Evolutionary conservation across 1,284 basidiomycete species (phyloP), one percentile per base, ranked within the genome.

Genomic region (Trametes pubescens): DNA sequence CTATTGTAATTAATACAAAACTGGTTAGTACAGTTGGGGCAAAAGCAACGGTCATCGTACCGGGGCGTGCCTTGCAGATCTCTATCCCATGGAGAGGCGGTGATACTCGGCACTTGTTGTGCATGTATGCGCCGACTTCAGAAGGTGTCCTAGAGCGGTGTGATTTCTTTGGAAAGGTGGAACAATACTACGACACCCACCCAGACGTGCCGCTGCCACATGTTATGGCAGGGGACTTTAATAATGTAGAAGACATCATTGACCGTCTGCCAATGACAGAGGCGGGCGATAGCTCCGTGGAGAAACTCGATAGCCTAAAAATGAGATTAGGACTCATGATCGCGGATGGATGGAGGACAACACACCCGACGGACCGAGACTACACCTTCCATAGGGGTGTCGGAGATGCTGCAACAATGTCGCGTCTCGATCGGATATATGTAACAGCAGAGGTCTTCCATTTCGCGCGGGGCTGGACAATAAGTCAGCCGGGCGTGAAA

Each of bases 161-260:
- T 2, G n/a, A 34, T 0, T 81, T 83, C 69, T 81, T 75, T 73
- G 38, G 65, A 8, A 14, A 52, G 0, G 57, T 80, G 0, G 6
- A 57, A 0, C 24, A 56, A 1, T 65, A 66, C n/a, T 72, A 62
- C 32, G 40, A 59, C 66, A 14, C n/a, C 18, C 21, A 29, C 3
- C 52, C 58, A 0, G 29, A 58, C 0, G 43, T 72, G 0, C 72
- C 63, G 0, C 53, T 51, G 22, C 77, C 77, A 0, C 74, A 80
- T 44, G 49, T 81, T 0, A 68, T 82, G 51, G 46, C 77, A 0
- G 81, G 82, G 0, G 80, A 83, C 62, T 81, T 80, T 47, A 84
- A 83, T 54, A 67, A 81, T 4, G 77, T 79, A 0, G 79, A 83
- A 65, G 76, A 80, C 2, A 13, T 14, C 11, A 26, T 47, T 8